Evolutionary conservation across 2,329 filamentous ascomycete genomes (phyloP), one percentile per base, ranked within the genome.

Genomic region (Penicillium sp.): DNA sequence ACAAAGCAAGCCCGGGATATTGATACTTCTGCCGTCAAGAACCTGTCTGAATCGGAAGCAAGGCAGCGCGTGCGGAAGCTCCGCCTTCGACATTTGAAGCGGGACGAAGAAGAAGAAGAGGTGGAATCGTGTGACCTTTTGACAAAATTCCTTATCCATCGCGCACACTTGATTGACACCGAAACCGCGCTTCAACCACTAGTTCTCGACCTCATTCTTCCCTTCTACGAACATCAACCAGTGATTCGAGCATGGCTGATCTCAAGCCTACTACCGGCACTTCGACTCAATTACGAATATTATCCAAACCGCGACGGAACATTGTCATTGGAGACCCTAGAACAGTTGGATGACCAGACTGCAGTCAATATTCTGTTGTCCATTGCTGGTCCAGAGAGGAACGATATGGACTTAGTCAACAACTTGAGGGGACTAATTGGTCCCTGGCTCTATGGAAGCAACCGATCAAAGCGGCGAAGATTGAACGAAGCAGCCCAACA

Each of bases 381-480:
- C 31, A 77, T 77, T 58, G 69, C 71, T 11, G 66, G 69, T 46
- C 49, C 70, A 23, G 62, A 69, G 14, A 67, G 71, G 47, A 68
- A 70, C 51, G 66, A 66, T 20, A 72, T 69, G 55, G 72, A 77
- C 52, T 57, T 81, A 45, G 79, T 77, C 22, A 75, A 81, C 53
- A 85, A 87, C 61, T 61, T 87, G 37, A 80, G 81, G 59, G 79
- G 82, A 4, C 70, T 88, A 22, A 78, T 87, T 35, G 82, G 83
- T 4, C 84, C 85, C 11, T 88, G 85, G 85, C 81, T 87, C 61
- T 84, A 82, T 65, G 85, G 85, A 14, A 76, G 78, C 50, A 79
- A 72, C 33, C 75, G 79, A 23, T 74, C 79, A 29, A 86, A 86
- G 70, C 75, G 82, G 56, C 77, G 81, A 54, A 82, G 75, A 60